Evolutionary conservation across 805 yeast species (phyloP).

Genomic region (Nakazawaea wickerhamii): DNA sequence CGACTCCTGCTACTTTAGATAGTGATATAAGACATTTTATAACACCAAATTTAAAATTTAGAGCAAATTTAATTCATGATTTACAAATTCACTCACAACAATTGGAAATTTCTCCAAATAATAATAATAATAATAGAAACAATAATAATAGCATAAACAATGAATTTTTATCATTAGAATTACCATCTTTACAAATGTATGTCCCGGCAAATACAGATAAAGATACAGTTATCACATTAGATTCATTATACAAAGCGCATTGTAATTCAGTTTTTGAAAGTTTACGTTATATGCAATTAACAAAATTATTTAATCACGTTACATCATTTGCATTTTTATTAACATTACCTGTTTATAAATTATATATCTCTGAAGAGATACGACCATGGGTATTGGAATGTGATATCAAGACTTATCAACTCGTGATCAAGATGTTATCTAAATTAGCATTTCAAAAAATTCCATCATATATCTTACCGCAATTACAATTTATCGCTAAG

Average conservation of each 20-base stretch:
- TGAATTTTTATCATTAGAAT: slow-evolving; percentile 17
- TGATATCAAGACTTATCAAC: slow-evolving; percentile 57
- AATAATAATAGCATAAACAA: neutral
- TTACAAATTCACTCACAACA: neutral
- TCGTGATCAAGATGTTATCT: slow-evolving; percentile 52
- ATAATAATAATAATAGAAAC: neutral
- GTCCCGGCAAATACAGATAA: slow-evolving; percentile 41
- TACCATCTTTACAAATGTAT: slow-evolving; percentile 37
- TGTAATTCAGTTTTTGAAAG: slow-evolving; percentile 61
- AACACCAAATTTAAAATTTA: slow-evolving; percentile 7
- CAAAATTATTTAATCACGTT: slow-evolving; percentile 50
- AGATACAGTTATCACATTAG: slow-evolving; percentile 58
- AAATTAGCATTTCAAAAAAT: slow-evolving; percentile 56
- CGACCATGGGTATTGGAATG: slow-evolving; percentile 63
- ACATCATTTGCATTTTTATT: slow-evolving; percentile 47
- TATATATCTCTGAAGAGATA: slow-evolving; percentile 44
- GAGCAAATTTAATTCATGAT: slow-evolving; percentile 2
- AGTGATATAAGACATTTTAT: slow-evolving; percentile 3
- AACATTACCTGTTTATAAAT: slow-evolving; percentile 56
- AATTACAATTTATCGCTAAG: slow-evolving; percentile 48
- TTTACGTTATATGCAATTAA: slow-evolving; percentile 61
- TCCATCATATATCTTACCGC: slow-evolving; percentile 49
- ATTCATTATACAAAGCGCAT: slow-evolving; percentile 56
- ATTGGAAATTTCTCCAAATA: neutral
- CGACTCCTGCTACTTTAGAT: slow-evolving; percentile 6